Evolutionary conservation across 208 protist species (phyloP), one percentile per base, ranked within the genome.

Genomic region (Crithidia expoeki): DNA sequence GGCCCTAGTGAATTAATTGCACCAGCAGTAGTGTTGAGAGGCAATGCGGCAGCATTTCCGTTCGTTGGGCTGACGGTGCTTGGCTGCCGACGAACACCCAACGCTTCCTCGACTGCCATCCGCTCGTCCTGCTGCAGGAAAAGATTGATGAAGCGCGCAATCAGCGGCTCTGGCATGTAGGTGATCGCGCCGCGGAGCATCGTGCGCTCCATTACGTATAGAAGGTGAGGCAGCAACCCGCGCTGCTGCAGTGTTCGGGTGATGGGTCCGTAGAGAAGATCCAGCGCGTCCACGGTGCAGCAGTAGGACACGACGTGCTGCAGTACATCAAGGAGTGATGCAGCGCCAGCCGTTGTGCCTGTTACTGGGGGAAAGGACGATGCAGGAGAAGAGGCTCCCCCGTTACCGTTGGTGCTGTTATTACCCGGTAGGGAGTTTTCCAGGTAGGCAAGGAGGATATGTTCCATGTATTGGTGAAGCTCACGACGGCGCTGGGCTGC

Each of bases 181-280:
- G 80, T 86, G 33, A 93, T 57, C 19, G 68, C 46, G 34, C 80
- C 84, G 47, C 64, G 34, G n/a, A 72, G 65, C 49, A 93, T 77
- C 36, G 61, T 77, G 6, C 51, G 40, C 52, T 90, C 85, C 53
- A 94, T 66, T 30, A 60, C 63, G 42, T 81, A 81, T 3, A 89
- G 63, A 0, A 80, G 63, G 36, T 85, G 58, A 19, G 55, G 38
- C 12, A 81, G 61, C 21, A 63, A 21, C 0, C 62, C 49, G 16
- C 57, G 44, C 47, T 85, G 46, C 46, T 79, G 71, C 27, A 91
- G 66, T 4, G 57, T 50, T 17, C 51, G 42, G 70, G 84, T 77
- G 34, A 81, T 49, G 30, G 78, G 57, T 14, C 80, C 83, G 67
- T 83, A 94, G 34, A 94, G 89, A 14, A 89, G 72, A 58, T 83